Evolutionary conservation across 2,329 filamentous ascomycete species (phyloP).

Genomic region (Magnaporthiopsis incrustans): DNA sequence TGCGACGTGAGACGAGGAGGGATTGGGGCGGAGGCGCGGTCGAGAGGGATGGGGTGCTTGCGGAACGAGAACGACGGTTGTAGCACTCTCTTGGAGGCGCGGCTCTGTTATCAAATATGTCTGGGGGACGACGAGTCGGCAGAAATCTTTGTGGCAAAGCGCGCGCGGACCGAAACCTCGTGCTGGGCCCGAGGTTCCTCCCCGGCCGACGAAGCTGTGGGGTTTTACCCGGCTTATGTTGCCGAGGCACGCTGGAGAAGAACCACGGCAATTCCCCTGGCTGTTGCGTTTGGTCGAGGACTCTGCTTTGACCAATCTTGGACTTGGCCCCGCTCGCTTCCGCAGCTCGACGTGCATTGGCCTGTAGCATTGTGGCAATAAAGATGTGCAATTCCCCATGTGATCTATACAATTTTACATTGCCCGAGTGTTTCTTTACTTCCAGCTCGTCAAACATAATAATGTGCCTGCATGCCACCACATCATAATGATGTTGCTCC

Average conservation of each 20-base stretch:
- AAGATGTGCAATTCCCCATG: background rate
- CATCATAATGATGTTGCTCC: no score
- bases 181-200: background rate
- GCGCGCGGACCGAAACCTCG: background rate
- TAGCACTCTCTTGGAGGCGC: background rate
- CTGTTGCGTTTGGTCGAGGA: background rate
- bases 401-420: no score
- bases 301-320: no score
- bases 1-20: background rate
- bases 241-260: conserved; percentile 2
- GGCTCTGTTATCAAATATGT: background rate
- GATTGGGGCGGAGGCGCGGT: background rate
- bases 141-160: background rate
- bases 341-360: no score
- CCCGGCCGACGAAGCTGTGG: background rate
- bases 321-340: background rate
- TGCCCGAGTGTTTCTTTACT: no score
- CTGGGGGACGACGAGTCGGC: background rate
- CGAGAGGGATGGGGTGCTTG: background rate
- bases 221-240: conserved; percentile 4
- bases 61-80: background rate
- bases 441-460: no score
- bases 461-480: no score
- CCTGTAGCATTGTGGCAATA: no score
- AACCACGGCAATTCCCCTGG: background rate